phyloP scores from a whole-genome alignment of 805 yeast genomes.

The Wickerhamomyces sydowiorum region DNA sequence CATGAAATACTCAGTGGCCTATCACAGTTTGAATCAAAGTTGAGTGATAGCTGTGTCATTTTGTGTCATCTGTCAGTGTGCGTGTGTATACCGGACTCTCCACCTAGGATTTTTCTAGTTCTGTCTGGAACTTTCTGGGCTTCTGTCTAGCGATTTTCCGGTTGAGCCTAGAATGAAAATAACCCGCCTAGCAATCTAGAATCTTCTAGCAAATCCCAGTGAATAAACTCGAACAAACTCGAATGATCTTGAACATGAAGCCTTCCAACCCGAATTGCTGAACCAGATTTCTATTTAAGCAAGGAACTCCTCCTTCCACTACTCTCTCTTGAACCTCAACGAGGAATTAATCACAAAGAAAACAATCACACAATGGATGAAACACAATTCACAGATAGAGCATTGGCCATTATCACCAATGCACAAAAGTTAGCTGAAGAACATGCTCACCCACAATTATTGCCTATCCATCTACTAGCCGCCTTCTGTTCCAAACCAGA shows the following conservation, averaged over 20 bases:
- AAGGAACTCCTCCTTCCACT: too few species aligned
- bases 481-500: constrained; percentile 70
- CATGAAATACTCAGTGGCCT: too few species aligned
- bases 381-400: constrained; percentile 90
- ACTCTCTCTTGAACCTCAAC: too few species aligned
- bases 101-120: background rate
- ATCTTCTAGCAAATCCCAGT: constrained; percentile 2
- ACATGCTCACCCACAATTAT: constrained; percentile 74
- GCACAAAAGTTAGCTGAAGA: constrained; percentile 82
- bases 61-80: too few species aligned
- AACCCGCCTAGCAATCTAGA: too few species aligned
- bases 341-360: background rate
- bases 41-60: too few species aligned
- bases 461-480: constrained; percentile 87
- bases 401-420: constrained; percentile 69
- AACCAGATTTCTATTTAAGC: too few species aligned
- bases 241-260: background rate
- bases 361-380: constrained; percentile 30
- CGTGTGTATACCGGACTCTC: background rate
- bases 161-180: too few species aligned
- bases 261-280: background rate
- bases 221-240: background rate
- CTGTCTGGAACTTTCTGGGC: constrained; percentile 2
- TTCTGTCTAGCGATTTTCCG: too few species aligned
- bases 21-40: too few species aligned